Evolutionary conservation across 2,329 filamentous ascomycete species (phyloP).

Genomic region (Sclerotinia trifoliorum): DNA sequence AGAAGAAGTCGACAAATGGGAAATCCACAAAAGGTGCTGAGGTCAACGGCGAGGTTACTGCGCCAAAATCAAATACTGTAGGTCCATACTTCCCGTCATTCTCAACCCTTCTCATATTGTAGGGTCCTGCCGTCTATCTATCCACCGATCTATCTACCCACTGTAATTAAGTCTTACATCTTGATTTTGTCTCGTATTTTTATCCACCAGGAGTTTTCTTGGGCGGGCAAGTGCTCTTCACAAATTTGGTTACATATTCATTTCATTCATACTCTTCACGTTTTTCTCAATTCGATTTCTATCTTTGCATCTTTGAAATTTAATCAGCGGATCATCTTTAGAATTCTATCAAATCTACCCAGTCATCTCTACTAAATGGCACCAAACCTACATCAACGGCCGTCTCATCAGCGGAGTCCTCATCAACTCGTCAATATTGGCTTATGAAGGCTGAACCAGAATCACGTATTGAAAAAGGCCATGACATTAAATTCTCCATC

Average conservation of each 20-base stretch:
- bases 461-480: conserved; percentile 77
- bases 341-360: conserved; percentile 20
- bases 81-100: background rate
- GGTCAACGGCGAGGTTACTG: conserved; percentile 1
- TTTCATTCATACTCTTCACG: background rate
- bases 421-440: conserved; percentile 59
- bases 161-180: background rate
- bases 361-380: conserved; percentile 20
- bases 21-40: conserved; percentile 10
- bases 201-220: background rate
- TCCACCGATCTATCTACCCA: background rate
- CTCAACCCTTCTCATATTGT: background rate
- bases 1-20: conserved; percentile 11
- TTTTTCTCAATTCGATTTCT: background rate
- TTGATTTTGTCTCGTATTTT: background rate
- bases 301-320: background rate
- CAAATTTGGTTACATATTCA: background rate
- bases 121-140: background rate
- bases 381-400: conserved; percentile 15
- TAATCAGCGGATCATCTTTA: conserved; percentile 13
- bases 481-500: conserved; percentile 91
- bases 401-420: background rate
- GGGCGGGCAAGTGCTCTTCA: background rate
- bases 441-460: conserved; percentile 88
- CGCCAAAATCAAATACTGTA: conserved; percentile 5